Conservation (phyloP, 2,329 filamentous ascomycete species). For the Nannizziopsis barbatae region DNA sequence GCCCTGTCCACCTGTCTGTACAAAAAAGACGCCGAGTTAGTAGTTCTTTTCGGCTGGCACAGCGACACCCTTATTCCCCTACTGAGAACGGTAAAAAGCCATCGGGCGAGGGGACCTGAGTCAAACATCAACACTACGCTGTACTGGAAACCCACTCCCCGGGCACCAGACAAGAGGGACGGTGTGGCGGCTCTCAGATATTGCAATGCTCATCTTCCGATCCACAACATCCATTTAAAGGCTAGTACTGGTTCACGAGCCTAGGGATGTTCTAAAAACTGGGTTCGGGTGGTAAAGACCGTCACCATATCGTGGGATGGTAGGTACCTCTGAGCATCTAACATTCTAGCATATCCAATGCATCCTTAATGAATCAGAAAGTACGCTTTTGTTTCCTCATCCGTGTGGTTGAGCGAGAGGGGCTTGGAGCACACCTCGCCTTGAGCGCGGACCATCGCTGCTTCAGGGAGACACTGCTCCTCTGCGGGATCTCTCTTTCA, state of each 20-base stretch:
- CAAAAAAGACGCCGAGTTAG: neutral
- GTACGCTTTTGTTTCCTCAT: slow-evolving; percentile 5
- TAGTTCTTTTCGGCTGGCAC: slow-evolving; percentile 3
- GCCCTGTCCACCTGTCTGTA: slow-evolving; percentile 1
- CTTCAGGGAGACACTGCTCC: neutral
- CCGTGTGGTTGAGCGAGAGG: neutral
- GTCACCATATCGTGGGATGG: too few relatives aligned
- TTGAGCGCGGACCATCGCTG: neutral
- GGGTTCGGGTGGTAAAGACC: slow-evolving; percentile 1
- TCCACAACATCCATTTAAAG: slow-evolving; percentile 2
- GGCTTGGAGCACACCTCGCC: neutral
- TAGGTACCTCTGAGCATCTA: neutral
- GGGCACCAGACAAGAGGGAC: neutral
- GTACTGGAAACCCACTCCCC: neutral
- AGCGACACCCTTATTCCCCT: slow-evolving; percentile 1
- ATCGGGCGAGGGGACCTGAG: neutral
- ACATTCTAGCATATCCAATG: slow-evolving; percentile 1
- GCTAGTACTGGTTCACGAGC: slow-evolving; percentile 3
- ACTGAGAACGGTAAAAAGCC: neutral
- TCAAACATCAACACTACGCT: neutral
- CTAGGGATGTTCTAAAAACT: slow-evolving; percentile 1
- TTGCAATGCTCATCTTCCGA: neutral
- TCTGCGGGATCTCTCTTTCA: neutral
- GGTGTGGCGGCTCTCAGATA: slow-evolving; percentile 1
- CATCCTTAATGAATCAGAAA: slow-evolving; percentile 1